Base-by-base conservation (phyloP, 352 stramenopile genomes). In the Globisporangium cederbergense region DNA sequence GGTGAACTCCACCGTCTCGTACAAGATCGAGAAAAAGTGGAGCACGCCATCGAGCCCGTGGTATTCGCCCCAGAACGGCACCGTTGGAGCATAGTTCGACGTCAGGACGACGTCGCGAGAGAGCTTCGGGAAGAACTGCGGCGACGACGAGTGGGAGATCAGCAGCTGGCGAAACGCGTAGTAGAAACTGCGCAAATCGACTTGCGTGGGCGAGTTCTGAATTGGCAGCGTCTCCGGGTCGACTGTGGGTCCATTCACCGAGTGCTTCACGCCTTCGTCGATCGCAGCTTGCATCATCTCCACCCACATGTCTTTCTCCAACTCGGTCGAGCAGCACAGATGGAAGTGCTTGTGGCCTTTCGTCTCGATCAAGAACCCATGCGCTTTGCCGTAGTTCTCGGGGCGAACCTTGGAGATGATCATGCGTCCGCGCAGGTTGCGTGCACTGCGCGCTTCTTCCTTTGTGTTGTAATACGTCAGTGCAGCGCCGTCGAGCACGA, bases 301-400 rank as follows among this genome's bases (percentile, higher is more conserved):
- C 56, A 96, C 79, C 88, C 88, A 96, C 88, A 95, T 96, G 58
- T 96, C 88, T 59, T 96, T 96, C 68, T 96, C 88, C 30, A 96
- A 68, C 64, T 95, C 88, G 8, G 86, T 94, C 7, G 86, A 67
- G 67, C 88, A 96, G 70, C 88, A 96, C 40, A 96, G 60, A 59
- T 96, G 88, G 66, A 96, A 96, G 58, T 89, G 80, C 65, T 96
- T 96, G 76, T 96, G 88, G 22, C 86, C 83, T 60, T 88, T 81
- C n/a, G 86, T 96, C 71, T 96, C 86, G 32, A 96, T 81, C 32
- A 95, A 69, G 57, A 96, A 96, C 4, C 88, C 88, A 60, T 96
- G 88, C 16, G 88, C 88, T 62, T 96, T 96, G 68, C 86, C 86
- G 59, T 96, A 94, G 68, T 94, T 92, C 62, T 96, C 87, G 0